Evolutionary conservation across 331 rosid genomes (phyloP).

Genomic region (Pyrus hybrid): DNA sequence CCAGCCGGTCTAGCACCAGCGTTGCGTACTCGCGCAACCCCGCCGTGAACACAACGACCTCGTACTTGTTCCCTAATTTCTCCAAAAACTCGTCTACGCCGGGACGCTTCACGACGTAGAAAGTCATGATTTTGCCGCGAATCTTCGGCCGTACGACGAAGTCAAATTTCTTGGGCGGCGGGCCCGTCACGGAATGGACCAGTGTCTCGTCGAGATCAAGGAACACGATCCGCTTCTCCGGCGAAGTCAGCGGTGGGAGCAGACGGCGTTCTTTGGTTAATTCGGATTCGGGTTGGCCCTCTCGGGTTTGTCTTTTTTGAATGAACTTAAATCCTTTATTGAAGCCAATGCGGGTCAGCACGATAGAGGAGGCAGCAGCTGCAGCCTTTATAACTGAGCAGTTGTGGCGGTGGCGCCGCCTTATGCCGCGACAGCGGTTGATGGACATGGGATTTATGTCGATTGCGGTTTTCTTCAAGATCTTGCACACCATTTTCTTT

Average conservation of each 20-base stretch:
- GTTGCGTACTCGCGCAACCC: conserved; percentile 77
- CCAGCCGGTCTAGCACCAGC: conserved; percentile 60
- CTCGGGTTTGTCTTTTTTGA: conserved; percentile 7
- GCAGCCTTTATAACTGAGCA: conserved; percentile 38
- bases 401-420: conserved; percentile 34
- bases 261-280: not conserved
- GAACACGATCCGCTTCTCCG: conserved; percentile 40
- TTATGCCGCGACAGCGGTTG: not conserved
- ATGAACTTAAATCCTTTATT: conserved; percentile 39
- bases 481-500: conserved; percentile 64
- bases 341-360: conserved; percentile 33
- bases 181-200: conserved; percentile 46
- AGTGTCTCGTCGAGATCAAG: conserved; percentile 88
- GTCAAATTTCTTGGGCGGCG: conserved; percentile 50
- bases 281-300: not conserved
- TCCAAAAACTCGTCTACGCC: conserved; percentile 60
- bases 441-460: conserved; percentile 22
- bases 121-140: conserved; percentile 48
- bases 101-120: conserved; percentile 79
- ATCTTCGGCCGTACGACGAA: conserved; percentile 65
- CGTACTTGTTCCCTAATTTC: conserved; percentile 40
- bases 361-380: conserved; percentile 31
- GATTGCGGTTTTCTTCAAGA: conserved; percentile 34
- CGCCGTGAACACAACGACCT: conserved; percentile 85
- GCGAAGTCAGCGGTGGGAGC: conserved; percentile 27